Conservation (phyloP, 495 filamentous ascomycete species). For the Aspergillus coremiiformis region DNA sequence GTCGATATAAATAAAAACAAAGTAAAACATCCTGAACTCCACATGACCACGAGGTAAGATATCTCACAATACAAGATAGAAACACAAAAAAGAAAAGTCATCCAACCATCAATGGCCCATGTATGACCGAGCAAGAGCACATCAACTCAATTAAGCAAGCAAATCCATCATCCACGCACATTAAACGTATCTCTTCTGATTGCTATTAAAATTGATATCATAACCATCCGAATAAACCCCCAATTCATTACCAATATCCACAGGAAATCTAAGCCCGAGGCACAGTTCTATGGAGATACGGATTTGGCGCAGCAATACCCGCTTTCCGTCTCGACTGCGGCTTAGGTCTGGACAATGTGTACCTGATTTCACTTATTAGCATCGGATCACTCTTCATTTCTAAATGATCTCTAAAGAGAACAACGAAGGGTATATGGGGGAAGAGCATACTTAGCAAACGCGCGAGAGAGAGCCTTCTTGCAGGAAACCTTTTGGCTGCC, state of each 20-base stretch:
- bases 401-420: no score
- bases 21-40: not conserved
- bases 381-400: no score
- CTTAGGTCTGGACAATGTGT: conserved; percentile 42
- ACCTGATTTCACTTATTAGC: conserved; percentile 22
- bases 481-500: conserved; percentile 94
- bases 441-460: conserved; percentile 86
- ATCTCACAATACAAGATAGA: not conserved
- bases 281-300: not conserved
- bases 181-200: not conserved
- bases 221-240: no score
- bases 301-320: conserved; percentile 32
- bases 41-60: not conserved
- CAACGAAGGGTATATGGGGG: no score
- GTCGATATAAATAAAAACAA: not conserved
- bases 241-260: not conserved
- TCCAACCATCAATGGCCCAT: not conserved
- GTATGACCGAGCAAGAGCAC: not conserved
- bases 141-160: no score
- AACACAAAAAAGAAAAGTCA: not conserved
- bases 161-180: not conserved
- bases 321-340: conserved; percentile 39
- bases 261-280: conserved; percentile 1
- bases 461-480: conserved; percentile 92
- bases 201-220: not conserved